These are phyloP conservation scores for Rhizopogon salebrosus DNA, from an alignment of 768 basidiomycete genomes.

Conservation along the genomic window DNA sequence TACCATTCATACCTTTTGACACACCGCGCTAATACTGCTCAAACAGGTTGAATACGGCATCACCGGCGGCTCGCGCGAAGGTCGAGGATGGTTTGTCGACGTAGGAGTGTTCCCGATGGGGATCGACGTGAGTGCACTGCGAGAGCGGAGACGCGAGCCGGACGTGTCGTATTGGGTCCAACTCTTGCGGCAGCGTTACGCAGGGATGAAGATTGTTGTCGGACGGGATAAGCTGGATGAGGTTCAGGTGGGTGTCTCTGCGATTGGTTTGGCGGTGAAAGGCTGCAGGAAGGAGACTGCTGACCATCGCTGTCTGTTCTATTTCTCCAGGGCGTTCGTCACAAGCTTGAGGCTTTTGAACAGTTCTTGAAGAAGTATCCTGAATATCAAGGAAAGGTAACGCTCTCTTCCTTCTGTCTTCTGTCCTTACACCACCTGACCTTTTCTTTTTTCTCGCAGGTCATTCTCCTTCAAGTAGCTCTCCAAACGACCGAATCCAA, in stretches of 20 bases:
- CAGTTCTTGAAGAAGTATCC: slow-evolving; percentile 73
- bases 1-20: no score
- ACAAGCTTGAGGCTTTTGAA: slow-evolving; percentile 83
- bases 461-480: slow-evolving; percentile 84
- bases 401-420: background rate
- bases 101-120: slow-evolving; percentile 90
- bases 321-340: slow-evolving; percentile 57
- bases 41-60: background rate
- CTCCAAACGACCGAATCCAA: slow-evolving; percentile 77
- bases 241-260: slow-evolving; percentile 45
- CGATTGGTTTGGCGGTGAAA: background rate
- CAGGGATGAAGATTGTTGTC: slow-evolving; percentile 82
- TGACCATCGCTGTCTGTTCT: background rate
- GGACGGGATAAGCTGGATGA: slow-evolving; percentile 88
- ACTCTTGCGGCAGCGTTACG: slow-evolving; percentile 73
- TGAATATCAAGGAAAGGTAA: slow-evolving; percentile 73
- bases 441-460: slow-evolving; percentile 28
- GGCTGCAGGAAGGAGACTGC: no score
- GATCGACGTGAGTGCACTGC: slow-evolving; percentile 69
- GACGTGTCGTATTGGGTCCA: slow-evolving; percentile 84
- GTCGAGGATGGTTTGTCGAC: slow-evolving; percentile 64
- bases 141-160: slow-evolving; percentile 63
- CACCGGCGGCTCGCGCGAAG: background rate
- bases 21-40: no score
- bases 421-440: background rate